phyloP scores from a whole-genome alignment of 441 rosid genomes.

The Kokia cookei region DNA sequence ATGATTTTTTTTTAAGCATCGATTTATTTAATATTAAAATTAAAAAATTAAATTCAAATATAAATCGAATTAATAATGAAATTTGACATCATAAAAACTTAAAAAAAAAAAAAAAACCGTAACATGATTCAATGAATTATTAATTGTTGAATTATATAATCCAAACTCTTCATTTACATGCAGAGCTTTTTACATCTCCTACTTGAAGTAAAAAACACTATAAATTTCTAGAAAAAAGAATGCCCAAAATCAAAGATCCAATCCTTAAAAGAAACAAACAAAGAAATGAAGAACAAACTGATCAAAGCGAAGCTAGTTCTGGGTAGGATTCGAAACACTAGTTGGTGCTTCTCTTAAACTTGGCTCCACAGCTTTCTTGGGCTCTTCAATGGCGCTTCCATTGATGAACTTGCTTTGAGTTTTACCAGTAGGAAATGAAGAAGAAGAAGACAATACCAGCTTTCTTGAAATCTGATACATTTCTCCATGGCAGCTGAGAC shows the following conservation, averaged over 20 bases:
- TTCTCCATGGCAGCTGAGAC: slow-evolving; percentile 7
- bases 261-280: neutral
- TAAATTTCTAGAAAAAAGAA: neutral
- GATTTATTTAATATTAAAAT: too few species aligned
- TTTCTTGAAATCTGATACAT: slow-evolving; percentile 15
- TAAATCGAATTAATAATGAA: too few species aligned
- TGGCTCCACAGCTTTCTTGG: slow-evolving; percentile 42
- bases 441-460: slow-evolving; percentile 9
- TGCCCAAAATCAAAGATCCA: neutral
- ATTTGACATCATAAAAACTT: too few species aligned
- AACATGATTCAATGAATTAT: neutral
- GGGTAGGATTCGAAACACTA: slow-evolving; percentile 44
- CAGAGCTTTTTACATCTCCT: neutral
- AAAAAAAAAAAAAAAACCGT: too few species aligned
- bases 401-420: neutral
- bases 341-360: slow-evolving; percentile 52
- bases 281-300: neutral
- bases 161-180: neutral
- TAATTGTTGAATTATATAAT: neutral
- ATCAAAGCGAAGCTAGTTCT: slow-evolving; percentile 27
- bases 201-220: neutral
- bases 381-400: slow-evolving; percentile 7
- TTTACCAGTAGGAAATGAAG: slow-evolving; percentile 1
- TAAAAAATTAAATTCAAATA: too few species aligned
- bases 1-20: fast-evolving